Base-by-base conservation (phyloP, 257 asterid species). In the Phtheirospermum japonicum region DNA sequence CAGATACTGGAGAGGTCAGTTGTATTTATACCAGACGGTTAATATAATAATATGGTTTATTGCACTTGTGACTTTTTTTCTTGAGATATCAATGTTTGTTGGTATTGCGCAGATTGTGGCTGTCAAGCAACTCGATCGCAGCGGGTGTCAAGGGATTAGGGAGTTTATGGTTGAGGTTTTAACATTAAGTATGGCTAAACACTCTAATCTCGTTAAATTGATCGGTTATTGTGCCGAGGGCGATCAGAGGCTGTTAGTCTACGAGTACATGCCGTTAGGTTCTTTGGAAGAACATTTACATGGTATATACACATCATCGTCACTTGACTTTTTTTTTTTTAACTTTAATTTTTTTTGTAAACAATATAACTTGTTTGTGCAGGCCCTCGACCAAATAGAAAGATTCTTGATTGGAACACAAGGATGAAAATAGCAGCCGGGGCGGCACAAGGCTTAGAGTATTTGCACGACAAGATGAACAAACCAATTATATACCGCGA, bases 341-440 rank as follows among this genome's bases (percentile, higher is more conserved):
- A n/a, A 6, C 12, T 34, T 67, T 75, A 33, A 46, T 61, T 36
- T 37, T 17, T 0, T 7, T 48, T 16, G 39, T 57, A 39, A 39
- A 39, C 16, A 11, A 9, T 7, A 14, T 17, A 4, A 1, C 30
- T 73, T 45, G 58, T 64, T 33, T 50, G 17, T 69, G 52, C 64
- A 79, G 92, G 71, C 64, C 63, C 51, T 63, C 76, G 53, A 11
- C 71, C 77, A n/a, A 68, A 57, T 63, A 59, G 70, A 49, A 77
- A 68, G 37, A 59, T 9, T 4, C 70, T 89, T 65, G 89, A 86
- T 73, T 89, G 97, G 97, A 82, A 79, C 69, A 76, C 73, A 9
- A 71, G 92, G 80, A 87, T 87, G 91, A 79, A 81, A 69, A 85
- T 88, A 75, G 95, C 95, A 60, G 88, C 95, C 20, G 96, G 95